Evolutionary conservation across 2,329 filamentous ascomycete genomes (phyloP).

Genomic region (Nigrospora osmanthi): DNA sequence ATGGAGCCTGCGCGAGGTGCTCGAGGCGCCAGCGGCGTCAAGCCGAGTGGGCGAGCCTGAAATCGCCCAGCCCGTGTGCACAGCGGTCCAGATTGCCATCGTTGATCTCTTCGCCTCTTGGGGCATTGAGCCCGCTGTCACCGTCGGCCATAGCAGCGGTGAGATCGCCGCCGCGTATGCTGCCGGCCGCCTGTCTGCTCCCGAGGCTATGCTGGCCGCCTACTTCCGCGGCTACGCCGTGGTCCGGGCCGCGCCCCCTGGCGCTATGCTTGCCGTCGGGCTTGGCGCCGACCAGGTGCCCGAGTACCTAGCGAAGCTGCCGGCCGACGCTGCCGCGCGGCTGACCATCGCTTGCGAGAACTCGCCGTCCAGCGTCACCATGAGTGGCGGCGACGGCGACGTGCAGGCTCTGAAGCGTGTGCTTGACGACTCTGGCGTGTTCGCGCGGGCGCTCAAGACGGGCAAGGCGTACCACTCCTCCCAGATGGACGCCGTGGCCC

Average conservation of each 20-base stretch:
- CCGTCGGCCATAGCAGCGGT: constrained; percentile 27
- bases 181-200: constrained; percentile 13
- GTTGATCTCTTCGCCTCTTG: constrained; percentile 30
- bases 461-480: constrained; percentile 29
- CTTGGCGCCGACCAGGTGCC: constrained; percentile 13
- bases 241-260: constrained; percentile 1
- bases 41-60: constrained; percentile 2
- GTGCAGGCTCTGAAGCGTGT: constrained; percentile 28
- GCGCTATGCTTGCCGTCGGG: constrained; percentile 23
- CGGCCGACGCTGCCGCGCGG: constrained; percentile 11
- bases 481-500: constrained; percentile 32
- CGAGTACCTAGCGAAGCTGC: constrained; percentile 17
- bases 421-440: constrained; percentile 33
- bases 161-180: constrained; percentile 38
- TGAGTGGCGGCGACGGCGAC: constrained; percentile 36
- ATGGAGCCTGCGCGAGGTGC: not conserved
- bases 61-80: constrained; percentile 28
- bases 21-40: not conserved
- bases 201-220: constrained; percentile 15
- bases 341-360: constrained; percentile 28
- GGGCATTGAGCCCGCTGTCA: constrained; percentile 23
- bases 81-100: constrained; percentile 33
- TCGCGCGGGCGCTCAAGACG: constrained; percentile 36
- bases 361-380: constrained; percentile 36
- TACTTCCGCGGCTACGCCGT: constrained; percentile 15